Conservation (phyloP, 768 basidiomycete genomes). For the Kwoniella newhampshirensis region DNA sequence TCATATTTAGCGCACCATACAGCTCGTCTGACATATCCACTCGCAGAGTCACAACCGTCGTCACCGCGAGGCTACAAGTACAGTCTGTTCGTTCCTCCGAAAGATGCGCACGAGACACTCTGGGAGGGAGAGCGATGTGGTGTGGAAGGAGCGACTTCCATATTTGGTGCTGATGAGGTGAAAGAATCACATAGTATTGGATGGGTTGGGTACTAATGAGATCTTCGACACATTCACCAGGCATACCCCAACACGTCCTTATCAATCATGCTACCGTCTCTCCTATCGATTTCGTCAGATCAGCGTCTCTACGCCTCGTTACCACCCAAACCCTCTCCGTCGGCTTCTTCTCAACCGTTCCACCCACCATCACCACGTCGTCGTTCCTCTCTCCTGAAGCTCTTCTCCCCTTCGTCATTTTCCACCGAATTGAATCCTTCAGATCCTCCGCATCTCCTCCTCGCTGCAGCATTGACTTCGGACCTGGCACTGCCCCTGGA, state of each 20-base stretch:
- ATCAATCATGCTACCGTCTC: slow-evolving; percentile 60
- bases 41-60: slow-evolving; percentile 65
- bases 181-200: too few species aligned
- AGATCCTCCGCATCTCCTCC: slow-evolving; percentile 49
- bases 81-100: slow-evolving; percentile 77
- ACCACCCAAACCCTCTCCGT: slow-evolving; percentile 48
- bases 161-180: slow-evolving; percentile 78
- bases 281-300: slow-evolving; percentile 52
- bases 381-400: slow-evolving; percentile 63
- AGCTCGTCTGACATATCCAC: too few species aligned
- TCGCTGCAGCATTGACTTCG: slow-evolving; percentile 55
- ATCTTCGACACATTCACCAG: slow-evolving; percentile 42
- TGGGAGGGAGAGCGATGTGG: slow-evolving; percentile 90
- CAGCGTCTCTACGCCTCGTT: slow-evolving; percentile 58
- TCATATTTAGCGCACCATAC: too few species aligned
- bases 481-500: slow-evolving; percentile 62
- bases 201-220: slow-evolving; percentile 1
- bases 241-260: slow-evolving; percentile 41
- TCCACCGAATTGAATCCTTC: slow-evolving; percentile 7
- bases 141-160: slow-evolving; percentile 62
- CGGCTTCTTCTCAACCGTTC: slow-evolving; percentile 40
- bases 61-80: slow-evolving; percentile 76
- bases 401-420: slow-evolving; percentile 41
- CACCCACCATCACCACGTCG: slow-evolving; percentile 55
- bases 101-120: slow-evolving; percentile 71